Conservation (phyloP, 2,329 filamentous ascomycete species). For the Epicoccum nigrum region DNA sequence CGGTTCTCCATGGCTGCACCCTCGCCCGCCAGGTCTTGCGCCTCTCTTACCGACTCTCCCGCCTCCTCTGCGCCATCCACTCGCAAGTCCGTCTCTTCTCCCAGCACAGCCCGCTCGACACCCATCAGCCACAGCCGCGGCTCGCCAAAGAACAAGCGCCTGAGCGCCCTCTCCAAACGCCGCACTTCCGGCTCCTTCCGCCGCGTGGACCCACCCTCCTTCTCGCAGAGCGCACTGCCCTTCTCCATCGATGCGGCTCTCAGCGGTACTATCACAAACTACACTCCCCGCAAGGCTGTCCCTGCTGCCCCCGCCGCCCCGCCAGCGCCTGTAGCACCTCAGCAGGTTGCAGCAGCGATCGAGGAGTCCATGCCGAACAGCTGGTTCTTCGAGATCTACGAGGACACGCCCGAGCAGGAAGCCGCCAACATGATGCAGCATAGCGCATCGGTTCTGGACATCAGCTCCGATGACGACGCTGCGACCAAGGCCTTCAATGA, state of each 20-base stretch:
- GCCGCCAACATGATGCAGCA: conserved; percentile 94
- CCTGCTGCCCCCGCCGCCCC: conserved; percentile 13
- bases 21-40: conserved; percentile 31
- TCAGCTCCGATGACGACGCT: conserved; percentile 84
- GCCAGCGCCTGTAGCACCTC: conserved; percentile 29
- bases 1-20: conserved; percentile 46
- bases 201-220: conserved; percentile 74
- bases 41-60: conserved; percentile 36
- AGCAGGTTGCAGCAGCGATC: conserved; percentile 27
- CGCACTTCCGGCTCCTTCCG: conserved; percentile 66
- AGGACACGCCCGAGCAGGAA: conserved; percentile 88
- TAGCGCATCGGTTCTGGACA: conserved; percentile 83
- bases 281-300: conserved; percentile 56
- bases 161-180: conserved; percentile 71
- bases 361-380: conserved; percentile 63
- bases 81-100: conserved; percentile 51
- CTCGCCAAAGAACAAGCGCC: conserved; percentile 75
- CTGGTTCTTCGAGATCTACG: conserved; percentile 95
- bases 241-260: conserved; percentile 88
- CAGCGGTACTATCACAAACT: conserved; percentile 73
- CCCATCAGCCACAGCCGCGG: conserved; percentile 65
- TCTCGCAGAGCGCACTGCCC: conserved; percentile 61
- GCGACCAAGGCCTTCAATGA: conserved; percentile 60
- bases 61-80: conserved; percentile 32
- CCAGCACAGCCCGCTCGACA: conserved; percentile 51